These are phyloP conservation scores for Chrysanthemum makinoi DNA, from an alignment of 129 eudicot species.

Conservation along the genomic window DNA sequence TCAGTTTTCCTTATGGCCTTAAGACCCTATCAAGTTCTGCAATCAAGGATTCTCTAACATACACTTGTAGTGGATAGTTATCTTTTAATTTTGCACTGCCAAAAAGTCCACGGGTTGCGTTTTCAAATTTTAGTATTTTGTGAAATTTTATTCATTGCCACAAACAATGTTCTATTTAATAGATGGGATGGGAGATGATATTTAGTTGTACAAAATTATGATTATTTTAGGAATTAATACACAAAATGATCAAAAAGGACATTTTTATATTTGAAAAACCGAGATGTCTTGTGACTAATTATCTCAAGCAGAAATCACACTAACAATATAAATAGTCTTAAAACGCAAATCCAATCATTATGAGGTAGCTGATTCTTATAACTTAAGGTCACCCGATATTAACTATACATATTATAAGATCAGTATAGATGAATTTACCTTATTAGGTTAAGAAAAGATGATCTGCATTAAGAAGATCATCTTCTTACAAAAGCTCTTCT, in stretches of 20 bases:
- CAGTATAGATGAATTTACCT: conserved; percentile 31
- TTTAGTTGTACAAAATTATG: no score
- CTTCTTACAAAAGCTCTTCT: conserved; percentile 25
- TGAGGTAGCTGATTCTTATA: no score
- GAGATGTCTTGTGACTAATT: no score
- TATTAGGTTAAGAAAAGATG: conserved; percentile 51
- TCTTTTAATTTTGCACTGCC: not conserved
- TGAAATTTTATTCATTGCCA: not conserved
- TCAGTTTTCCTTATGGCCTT: conserved; percentile 49
- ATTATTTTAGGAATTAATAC: no score
- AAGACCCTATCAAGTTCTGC: conserved; percentile 64
- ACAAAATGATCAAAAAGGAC: no score
- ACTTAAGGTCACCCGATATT: no score
- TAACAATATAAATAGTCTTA: no score
- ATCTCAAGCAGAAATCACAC: no score
- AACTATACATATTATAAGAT: not conserved
- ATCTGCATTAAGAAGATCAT: conserved; percentile 68
- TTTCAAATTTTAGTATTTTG: not conserved
- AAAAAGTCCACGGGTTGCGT: no score
- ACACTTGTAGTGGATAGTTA: conserved; percentile 38
- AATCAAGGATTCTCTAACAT: conserved; percentile 43
- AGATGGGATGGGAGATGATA: no score
- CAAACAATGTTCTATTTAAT: not conserved
- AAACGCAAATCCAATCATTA: no score
- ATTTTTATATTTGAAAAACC: no score